phyloP scores from a whole-genome alignment of 441 rosid genomes.

The Erodium chrysanthum region DNA sequence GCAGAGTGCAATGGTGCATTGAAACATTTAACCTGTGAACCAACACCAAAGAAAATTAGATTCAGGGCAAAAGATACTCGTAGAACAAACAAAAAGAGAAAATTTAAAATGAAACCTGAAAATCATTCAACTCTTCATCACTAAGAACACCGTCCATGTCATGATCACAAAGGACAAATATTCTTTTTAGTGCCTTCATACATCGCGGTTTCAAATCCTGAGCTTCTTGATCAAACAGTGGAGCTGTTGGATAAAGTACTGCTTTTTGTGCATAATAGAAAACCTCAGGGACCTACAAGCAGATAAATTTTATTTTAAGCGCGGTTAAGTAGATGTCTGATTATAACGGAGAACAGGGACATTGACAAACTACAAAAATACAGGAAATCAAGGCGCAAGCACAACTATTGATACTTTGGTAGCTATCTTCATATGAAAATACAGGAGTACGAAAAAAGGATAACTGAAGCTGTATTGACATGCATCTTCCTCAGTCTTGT shows the following conservation, averaged over 20 bases:
- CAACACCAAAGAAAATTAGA: slow-evolving; percentile 10
- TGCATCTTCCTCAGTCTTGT: neutral
- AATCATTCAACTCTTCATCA: slow-evolving; percentile 64
- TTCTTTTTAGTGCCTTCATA: slow-evolving; percentile 51
- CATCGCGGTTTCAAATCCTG: slow-evolving; percentile 56
- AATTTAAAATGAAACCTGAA: slow-evolving; percentile 36
- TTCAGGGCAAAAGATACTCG: slow-evolving; percentile 9
- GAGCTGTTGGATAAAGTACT: slow-evolving; percentile 63
- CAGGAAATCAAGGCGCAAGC: neutral
- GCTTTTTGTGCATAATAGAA: slow-evolving; percentile 69
- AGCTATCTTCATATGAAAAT: neutral
- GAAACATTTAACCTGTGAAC: slow-evolving; percentile 50
- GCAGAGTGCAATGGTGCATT: slow-evolving; percentile 59
- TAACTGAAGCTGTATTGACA: neutral
- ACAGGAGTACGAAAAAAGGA: neutral
- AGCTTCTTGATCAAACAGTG: slow-evolving; percentile 62
- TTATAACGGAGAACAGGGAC: neutral
- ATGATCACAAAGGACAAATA: slow-evolving; percentile 56
- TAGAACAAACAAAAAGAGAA: slow-evolving; percentile 9
- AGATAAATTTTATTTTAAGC: slow-evolving; percentile 8
- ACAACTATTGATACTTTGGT: neutral
- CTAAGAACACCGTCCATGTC: slow-evolving; percentile 63
- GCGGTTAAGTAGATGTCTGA: neutral
- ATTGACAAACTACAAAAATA: neutral
- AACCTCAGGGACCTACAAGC: slow-evolving; percentile 54